These are phyloP conservation scores for Lentinus tigrinus DNA, from an alignment of 768 basidiomycete species.

Conservation along the genomic window DNA sequence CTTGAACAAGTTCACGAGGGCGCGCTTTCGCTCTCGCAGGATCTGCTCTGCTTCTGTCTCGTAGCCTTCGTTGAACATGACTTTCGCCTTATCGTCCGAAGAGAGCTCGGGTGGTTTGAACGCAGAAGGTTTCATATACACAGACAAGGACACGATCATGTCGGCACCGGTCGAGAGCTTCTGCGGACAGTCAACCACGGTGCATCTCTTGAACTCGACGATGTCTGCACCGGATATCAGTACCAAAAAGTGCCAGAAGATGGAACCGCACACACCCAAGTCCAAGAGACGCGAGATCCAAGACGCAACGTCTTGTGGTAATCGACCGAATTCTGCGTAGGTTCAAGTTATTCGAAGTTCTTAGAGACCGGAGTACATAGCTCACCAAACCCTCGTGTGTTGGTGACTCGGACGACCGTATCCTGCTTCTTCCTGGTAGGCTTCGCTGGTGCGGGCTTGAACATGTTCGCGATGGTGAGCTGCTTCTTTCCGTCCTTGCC, in stretches of 20 bases:
- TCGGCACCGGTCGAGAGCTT: slow-evolving; percentile 71
- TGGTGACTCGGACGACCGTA: slow-evolving; percentile 66
- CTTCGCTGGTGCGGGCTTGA: slow-evolving; percentile 55
- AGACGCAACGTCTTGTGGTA: slow-evolving; percentile 65
- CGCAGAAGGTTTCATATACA: slow-evolving; percentile 67
- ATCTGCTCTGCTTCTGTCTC: slow-evolving; percentile 78
- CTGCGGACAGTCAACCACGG: slow-evolving; percentile 77
- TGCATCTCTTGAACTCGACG: slow-evolving; percentile 63
- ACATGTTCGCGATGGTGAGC: slow-evolving; percentile 61
- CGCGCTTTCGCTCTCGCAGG: slow-evolving; percentile 78
- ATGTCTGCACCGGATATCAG: slow-evolving; percentile 41
- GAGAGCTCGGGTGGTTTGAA: slow-evolving; percentile 51
- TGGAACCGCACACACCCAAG: slow-evolving; percentile 42
- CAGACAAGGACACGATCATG: slow-evolving; percentile 72
- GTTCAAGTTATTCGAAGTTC: not conserved
- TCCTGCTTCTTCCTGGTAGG: slow-evolving; percentile 56
- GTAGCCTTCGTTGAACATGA: slow-evolving; percentile 69
- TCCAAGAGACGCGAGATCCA: slow-evolving; percentile 80
- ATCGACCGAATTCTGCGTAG: slow-evolving; percentile 67
- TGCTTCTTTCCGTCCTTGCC: slow-evolving; percentile 53
- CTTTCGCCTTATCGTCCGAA: slow-evolving; percentile 32
- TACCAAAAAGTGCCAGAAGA: not conserved
- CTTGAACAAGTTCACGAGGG: slow-evolving; percentile 73
- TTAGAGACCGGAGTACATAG: not conserved
- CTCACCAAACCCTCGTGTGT: slow-evolving; percentile 63